A percentile compares a stretch with the other conserved stretches of the same genome.
These are phyloP conservation scores for Cinnamomum chago DNA, from an alignment of 164 flowering plant species.

Conservation along the genomic window DNA sequence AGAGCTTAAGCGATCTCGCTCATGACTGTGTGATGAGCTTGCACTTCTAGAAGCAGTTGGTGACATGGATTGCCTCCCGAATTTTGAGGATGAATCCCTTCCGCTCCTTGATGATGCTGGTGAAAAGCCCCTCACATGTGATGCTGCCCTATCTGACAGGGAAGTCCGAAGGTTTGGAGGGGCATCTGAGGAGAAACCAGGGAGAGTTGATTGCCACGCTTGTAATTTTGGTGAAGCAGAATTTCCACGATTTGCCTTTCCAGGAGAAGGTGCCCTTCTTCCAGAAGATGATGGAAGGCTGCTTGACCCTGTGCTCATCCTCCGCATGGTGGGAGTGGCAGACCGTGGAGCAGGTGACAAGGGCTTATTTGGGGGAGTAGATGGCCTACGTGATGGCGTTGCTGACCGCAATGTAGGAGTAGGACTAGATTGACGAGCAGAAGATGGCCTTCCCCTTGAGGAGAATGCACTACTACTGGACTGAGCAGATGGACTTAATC, in stretches of 20 bases:
- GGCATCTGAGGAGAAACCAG: constrained; percentile 84
- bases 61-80: constrained; percentile 75
- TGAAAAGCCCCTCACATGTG: constrained; percentile 85
- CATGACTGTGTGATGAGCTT: constrained; percentile 72
- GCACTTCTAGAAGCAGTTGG: constrained; percentile 86
- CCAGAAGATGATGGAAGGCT: constrained; percentile 35
- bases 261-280: constrained; percentile 69
- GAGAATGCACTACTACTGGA: constrained; percentile 39
- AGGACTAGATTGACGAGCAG: constrained; percentile 69
- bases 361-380: constrained; percentile 68
- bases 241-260: constrained; percentile 62
- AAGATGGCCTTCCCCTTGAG: constrained; percentile 69
- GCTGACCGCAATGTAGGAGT: constrained; percentile 32
- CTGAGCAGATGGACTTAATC: constrained; percentile 77
- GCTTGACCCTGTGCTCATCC: constrained; percentile 64
- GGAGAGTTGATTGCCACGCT: constrained; percentile 85
- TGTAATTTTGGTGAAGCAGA: constrained; percentile 85
- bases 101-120: constrained; percentile 92
- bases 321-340: constrained; percentile 65
- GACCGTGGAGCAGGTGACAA: constrained; percentile 62
- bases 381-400: constrained; percentile 64
- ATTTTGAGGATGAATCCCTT: constrained; percentile 39
- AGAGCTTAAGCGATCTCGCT: constrained; percentile 63
- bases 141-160: constrained; percentile 77
- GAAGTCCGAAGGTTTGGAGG: constrained; percentile 99